Conservation (phyloP, 2,329 filamentous ascomycete genomes). For the Penicillium sp. region DNA sequence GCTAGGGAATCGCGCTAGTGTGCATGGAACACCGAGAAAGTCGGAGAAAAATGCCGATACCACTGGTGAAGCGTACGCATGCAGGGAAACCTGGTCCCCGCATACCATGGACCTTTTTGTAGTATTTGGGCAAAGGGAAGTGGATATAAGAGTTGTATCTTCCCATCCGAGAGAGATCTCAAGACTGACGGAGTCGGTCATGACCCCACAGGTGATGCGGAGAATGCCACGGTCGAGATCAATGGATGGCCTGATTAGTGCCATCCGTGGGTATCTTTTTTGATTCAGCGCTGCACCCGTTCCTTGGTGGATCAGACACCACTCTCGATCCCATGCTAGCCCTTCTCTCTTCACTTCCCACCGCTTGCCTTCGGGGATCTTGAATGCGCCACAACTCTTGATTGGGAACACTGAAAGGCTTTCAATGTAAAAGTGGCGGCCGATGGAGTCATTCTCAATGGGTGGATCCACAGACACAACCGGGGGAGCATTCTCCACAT, state of each 20-base stretch:
- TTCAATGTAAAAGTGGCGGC: constrained; percentile 55
- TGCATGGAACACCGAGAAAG: constrained; percentile 74
- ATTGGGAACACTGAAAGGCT: constrained; percentile 80
- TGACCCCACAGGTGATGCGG: constrained; percentile 51
- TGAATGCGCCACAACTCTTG: constrained; percentile 86
- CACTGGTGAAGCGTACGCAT: constrained; percentile 64
- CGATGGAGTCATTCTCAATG: constrained; percentile 10
- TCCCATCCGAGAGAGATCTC: constrained; percentile 38
- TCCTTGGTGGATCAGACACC: constrained; percentile 87
- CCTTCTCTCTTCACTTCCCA: constrained; percentile 85
- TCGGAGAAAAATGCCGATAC: constrained; percentile 77
- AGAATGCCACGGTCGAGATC: constrained; percentile 70
- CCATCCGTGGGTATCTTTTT: constrained; percentile 86
- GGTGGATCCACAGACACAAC: constrained; percentile 17
- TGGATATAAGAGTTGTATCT: constrained; percentile 58
- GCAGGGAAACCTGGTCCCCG: constrained; percentile 72
- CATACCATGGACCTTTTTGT: constrained; percentile 67
- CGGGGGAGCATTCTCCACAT: constrained; percentile 42
- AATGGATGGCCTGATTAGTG: constrained; percentile 71
- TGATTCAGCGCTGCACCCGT: constrained; percentile 84
- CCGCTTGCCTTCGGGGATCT: constrained; percentile 59
- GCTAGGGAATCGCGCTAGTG: constrained; percentile 78
- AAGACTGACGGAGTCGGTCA: constrained; percentile 34
- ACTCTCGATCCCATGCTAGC: constrained; percentile 91
- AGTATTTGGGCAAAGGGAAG: constrained; percentile 54